These are phyloP conservation scores for Akanthomyces dipterigenus DNA, from an alignment of 2,329 filamentous ascomycete genomes.

Conservation along the genomic window DNA sequence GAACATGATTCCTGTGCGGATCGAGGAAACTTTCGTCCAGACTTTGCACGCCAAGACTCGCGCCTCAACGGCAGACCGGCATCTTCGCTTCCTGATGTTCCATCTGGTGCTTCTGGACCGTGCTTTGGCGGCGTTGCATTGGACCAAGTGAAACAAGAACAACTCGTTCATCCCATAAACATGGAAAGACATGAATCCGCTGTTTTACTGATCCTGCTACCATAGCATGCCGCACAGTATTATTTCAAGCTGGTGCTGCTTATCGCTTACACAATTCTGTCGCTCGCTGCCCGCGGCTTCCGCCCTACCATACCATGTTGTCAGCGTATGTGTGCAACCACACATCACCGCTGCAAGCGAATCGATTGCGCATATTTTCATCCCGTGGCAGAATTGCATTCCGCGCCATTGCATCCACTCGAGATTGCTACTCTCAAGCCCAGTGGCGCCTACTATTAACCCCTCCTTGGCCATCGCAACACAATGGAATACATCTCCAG, in stretches of 20 bases:
- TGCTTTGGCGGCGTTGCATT: neutral
- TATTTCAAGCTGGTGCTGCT: neutral
- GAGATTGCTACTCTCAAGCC: neutral
- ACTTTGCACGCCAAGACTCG: neutral
- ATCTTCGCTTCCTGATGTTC: neutral
- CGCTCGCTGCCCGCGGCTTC: neutral
- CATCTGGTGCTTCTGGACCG: neutral
- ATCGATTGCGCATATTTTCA: neutral
- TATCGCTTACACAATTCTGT: neutral
- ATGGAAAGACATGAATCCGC: neutral
- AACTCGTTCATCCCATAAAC: neutral
- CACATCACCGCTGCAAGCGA: neutral
- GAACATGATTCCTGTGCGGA: neutral
- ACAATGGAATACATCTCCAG: neutral
- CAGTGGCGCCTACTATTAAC: neutral
- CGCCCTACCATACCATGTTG: neutral
- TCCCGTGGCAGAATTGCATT: neutral
- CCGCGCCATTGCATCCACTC: neutral
- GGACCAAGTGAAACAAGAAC: neutral
- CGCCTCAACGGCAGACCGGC: neutral
- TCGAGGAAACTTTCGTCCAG: neutral
- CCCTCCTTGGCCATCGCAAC: neutral
- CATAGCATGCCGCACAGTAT: neutral
- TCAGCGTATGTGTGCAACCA: neutral
- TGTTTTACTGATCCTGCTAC: neutral